Base-by-base conservation (phyloP, 768 basidiomycete species). In the Rhodotorula diobovata region DNA sequence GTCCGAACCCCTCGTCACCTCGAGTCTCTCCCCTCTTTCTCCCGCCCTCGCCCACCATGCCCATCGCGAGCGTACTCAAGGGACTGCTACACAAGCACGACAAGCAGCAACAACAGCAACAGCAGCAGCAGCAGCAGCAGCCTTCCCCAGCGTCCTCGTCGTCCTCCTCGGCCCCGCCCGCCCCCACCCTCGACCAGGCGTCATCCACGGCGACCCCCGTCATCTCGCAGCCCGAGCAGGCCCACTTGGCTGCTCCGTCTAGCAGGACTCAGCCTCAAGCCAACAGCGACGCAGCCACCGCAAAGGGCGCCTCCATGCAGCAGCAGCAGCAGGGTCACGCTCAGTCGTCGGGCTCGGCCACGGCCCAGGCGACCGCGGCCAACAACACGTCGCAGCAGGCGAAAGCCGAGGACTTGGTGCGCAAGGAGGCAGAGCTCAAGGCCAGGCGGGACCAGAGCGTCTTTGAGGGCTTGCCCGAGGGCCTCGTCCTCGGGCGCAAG, bases 401-500 rank as follows among this genome's bases (percentile, higher is more conserved):
- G 4, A 56, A 74, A 55, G 73, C 73, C 34, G 70, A 74, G 60
- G 37, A 60, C 28, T 30, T 74, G 61, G 70, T 74, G 20, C 59
- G 64, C 45, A 53, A 59, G 35, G 67, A 70, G 30, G 65, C 62
- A n/a, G 67, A 71, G 64, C 61, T 43, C 1, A 70, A 69, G 63
- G 70, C 69, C 0, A 66, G 66, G 61, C 54, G 73, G 2, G 67
- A 70, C 39, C 62, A 61, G 25, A 48, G 39, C 30, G 56, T 65
- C 6, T 70, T 57, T 20, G 73, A 70, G 9, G 73, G 73, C 32
- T 51, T 74, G 20, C 73, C 73, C 21, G 73, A 71, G 0, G 73
- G 73, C 4, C 56, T 74, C 55, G 46, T 48, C 18, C 64, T 69
- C 45, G 77, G 80, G 50, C 79, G 79, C 64, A 82, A 82, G 76